Evolutionary conservation across 495 filamentous ascomycete species (phyloP), one percentile per base, ranked within the genome.

Genomic region (Penicillium odoratum): DNA sequence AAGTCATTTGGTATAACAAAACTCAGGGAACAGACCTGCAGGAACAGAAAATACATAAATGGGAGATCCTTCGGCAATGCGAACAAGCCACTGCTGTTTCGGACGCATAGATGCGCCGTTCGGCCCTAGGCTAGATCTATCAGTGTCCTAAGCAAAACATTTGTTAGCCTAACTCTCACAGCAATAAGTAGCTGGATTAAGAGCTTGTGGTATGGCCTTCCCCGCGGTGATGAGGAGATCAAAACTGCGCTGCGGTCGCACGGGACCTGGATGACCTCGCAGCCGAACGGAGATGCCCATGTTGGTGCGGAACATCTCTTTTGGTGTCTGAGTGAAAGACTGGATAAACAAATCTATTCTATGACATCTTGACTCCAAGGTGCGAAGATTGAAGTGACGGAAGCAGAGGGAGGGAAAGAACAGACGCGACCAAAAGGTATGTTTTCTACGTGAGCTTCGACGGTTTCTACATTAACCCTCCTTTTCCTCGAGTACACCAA

Each of bases 61-160:
- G 7, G 34, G 11, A 43, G 18, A 28, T 1, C 51, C 51, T 0
- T 5, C 28, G 18, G 8, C 28, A n/a, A 18, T 43, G 9, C 26
- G 25, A 16, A 53, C 36, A 3, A 53, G 8, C 11, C 13, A 29
- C 51, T 53, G 51, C 36, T 53, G 51, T 28, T 44, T 53, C 4
- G 36, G 51, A 4, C 51, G 33, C 21, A 53, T 44, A 18, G 51
- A 53, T 9, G 51, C 51, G 36, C 51, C 51, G 44, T 44, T 53
- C 5, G 51, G 51, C 51, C 51, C 51, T 44, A 28, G 5, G 10
- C n/a, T 4, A 36, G 2, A 43, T 30, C 1, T 50, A 21, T 50
- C 48, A 50, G 18, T 16, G 29, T 10, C 11, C 33, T 8, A 34
- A 50, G 31, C 11, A 3, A 16, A 13, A n/a, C n/a, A 18, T 49